These are phyloP conservation scores for Cryoendolithus antarcticus DNA, from an alignment of 2,329 filamentous ascomycete species.

Conservation along the genomic window DNA sequence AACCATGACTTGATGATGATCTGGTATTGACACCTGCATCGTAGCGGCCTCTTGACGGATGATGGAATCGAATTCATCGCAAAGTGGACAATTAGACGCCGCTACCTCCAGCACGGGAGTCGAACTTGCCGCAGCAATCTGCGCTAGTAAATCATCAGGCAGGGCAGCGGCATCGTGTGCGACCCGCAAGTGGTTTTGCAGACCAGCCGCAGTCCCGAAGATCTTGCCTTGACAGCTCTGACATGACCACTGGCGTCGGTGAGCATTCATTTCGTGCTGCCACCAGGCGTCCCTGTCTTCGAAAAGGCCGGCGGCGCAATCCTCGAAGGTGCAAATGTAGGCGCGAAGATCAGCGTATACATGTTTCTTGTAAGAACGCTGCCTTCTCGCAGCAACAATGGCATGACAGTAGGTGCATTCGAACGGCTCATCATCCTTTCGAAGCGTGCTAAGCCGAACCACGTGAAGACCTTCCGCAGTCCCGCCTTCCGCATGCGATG, in stretches of 20 bases:
- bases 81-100: not conserved
- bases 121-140: not conserved
- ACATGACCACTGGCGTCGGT: not conserved
- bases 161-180: not conserved
- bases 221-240: not conserved
- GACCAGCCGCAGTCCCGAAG: not conserved
- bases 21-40: not conserved
- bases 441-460: constrained; percentile 3
- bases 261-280: not conserved
- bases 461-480: constrained; percentile 1
- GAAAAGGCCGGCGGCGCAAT: constrained; percentile 15
- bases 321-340: constrained; percentile 10
- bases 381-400: constrained; percentile 1
- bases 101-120: not conserved
- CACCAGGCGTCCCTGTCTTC: constrained; percentile 4
- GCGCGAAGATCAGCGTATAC: not conserved
- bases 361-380: constrained; percentile 3
- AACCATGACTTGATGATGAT: not conserved
- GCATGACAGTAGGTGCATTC: constrained; percentile 1
- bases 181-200: not conserved
- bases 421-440: constrained; percentile 1
- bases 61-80: not conserved
- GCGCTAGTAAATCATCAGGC: not conserved
- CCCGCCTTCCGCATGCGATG: not conserved
- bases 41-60: not conserved